Base-by-base conservation (phyloP, 2,329 filamentous ascomycete species). In the Aspergillus pseudotamarii region DNA sequence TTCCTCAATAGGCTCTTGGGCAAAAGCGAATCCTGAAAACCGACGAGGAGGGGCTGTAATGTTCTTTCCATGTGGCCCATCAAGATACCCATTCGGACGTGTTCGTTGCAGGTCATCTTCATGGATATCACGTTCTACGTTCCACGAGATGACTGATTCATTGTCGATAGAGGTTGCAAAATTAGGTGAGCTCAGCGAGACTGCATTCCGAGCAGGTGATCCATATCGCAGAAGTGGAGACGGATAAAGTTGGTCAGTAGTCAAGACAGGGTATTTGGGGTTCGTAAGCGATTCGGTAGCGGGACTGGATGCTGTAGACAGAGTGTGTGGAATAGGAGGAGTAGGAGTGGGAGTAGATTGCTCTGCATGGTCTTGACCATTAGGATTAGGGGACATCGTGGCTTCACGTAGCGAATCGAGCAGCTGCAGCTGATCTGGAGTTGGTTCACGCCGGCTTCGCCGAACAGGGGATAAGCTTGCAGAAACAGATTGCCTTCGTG, bases 31-130 rank as follows among this genome's bases (percentile, higher is more conserved):
- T 0, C 74, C 75, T 2, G 73, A 76, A 45, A 75, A 66, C 3
- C 77, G 74, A 55, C 76, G 74, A 51, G 77, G 77, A 0, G 76
- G 76, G 8, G 73, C 73, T 12, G 72, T 75, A 26, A 79, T 78
- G 46, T 75, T 78, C 53, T 66, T 69, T 1, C 75, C 74, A 28
- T 70, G 70, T 4, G 64, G 58, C 21, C 68, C 68, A 19, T 67
- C 62, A 21, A 62, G 65, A 58, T 67, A 69, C 48, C 64, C 67
- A 55, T 68, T 68, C 23, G 72, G 70, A 32, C 72, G 69, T n/a
- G 73, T 75, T 43, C 76, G 71, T 66, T 75, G 74, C 11, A 79
- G 54, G 30, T 76, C 65, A 61, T 78, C 76, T 12, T 75, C 71
- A 36, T 79, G 73, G 48, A 79, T 69, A 51, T 77, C 72, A 21